Percentiles rank a stretch among this genome's conserved stretches.
These are phyloP conservation scores for Gaultheria prostrata DNA, from an alignment of 148 eudicot genomes.

Conservation along the genomic window DNA sequence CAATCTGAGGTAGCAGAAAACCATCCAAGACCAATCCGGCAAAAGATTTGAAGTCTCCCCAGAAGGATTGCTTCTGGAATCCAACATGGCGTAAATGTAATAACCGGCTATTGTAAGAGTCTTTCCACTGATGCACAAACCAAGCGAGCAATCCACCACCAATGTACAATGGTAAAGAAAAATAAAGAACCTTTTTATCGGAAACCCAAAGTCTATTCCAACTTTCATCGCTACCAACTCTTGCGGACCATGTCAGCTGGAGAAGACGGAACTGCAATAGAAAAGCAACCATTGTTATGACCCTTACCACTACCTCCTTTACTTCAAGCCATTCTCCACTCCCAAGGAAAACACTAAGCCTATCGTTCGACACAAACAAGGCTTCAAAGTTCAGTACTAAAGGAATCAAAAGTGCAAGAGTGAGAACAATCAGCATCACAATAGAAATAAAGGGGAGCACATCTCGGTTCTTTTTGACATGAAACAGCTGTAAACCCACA, in stretches of 20 bases:
- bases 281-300: slow-evolving; percentile 89
- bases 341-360: slow-evolving; percentile 52
- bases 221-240: slow-evolving; percentile 39
- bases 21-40: slow-evolving; percentile 74
- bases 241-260: slow-evolving; percentile 77
- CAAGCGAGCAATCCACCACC: slow-evolving; percentile 60
- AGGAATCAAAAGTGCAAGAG: slow-evolving; percentile 76
- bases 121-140: slow-evolving; percentile 46
- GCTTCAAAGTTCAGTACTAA: slow-evolving; percentile 83
- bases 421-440: slow-evolving; percentile 67
- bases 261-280: slow-evolving; percentile 79
- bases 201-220: slow-evolving; percentile 41
- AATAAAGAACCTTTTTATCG: slow-evolving; percentile 62
- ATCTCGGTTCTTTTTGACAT: slow-evolving; percentile 59
- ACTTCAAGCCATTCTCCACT: slow-evolving; percentile 86
- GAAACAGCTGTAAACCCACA: slow-evolving; percentile 65
- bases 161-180: slow-evolving; percentile 54
- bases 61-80: slow-evolving; percentile 33
- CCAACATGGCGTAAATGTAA: not conserved
- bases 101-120: slow-evolving; percentile 24
- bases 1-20: slow-evolving; percentile 75
- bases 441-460: slow-evolving; percentile 67
- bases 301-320: slow-evolving; percentile 80
- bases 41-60: slow-evolving; percentile 72
- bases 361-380: slow-evolving; percentile 44